A percentile compares a stretch with the other conserved stretches of the same genome.
These are phyloP conservation scores for Rubia tinctorum DNA, from an alignment of 305 asterid genomes.

Conservation along the genomic window DNA sequence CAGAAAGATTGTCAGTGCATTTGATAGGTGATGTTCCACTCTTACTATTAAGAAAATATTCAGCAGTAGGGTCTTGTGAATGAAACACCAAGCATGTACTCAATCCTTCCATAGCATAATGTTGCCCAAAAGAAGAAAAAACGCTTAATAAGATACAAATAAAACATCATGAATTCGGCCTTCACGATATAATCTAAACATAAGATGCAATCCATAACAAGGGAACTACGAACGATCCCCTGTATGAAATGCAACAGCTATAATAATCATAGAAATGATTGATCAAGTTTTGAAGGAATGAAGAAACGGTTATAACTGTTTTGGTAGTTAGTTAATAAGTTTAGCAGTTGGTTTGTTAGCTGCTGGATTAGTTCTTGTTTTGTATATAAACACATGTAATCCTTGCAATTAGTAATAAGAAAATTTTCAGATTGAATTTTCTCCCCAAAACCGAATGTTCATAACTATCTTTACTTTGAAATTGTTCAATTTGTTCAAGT, in stretches of 20 bases:
- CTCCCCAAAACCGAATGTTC: too few species aligned
- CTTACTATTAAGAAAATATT: constrained; percentile 70
- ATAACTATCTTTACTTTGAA: too few species aligned
- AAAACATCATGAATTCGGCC: neutral
- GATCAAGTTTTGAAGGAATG: neutral
- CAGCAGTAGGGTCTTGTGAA: constrained; percentile 90
- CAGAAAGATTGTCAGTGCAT: constrained; percentile 66
- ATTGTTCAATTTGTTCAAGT: neutral
- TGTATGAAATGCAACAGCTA: neutral
- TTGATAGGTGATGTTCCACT: constrained; percentile 64
- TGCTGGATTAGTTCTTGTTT: too few species aligned
- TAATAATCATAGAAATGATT: neutral
- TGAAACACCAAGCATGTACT: constrained; percentile 80
- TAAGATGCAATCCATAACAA: neutral
- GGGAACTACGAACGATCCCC: neutral
- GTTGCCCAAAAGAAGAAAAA: constrained; percentile 42
- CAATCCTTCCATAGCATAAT: constrained; percentile 80
- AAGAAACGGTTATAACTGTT: too few species aligned
- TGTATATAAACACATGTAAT: too few species aligned
- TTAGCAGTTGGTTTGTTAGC: too few species aligned
- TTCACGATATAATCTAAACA: neutral
- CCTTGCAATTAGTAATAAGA: too few species aligned
- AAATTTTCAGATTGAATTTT: too few species aligned
- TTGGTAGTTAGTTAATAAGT: too few species aligned
- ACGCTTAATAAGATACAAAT: neutral